Evolutionary conservation across 2,329 filamentous ascomycete species (phyloP).

Genomic region (Akanthomyces uredinophilus): DNA sequence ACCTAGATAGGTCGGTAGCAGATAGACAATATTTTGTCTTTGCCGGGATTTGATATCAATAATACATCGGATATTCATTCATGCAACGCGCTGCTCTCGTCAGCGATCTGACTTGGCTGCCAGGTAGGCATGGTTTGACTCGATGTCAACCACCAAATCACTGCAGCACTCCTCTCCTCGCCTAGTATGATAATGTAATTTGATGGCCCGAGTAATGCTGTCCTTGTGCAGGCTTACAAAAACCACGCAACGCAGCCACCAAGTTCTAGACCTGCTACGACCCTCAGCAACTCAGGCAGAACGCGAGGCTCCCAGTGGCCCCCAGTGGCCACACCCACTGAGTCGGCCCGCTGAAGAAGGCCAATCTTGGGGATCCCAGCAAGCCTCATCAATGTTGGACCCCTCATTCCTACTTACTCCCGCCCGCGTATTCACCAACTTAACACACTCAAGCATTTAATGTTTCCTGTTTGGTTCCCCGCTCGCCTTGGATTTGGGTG

Average conservation of each 20-base stretch:
- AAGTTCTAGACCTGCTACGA: constrained; percentile 4
- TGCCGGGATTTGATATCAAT: too few relatives aligned
- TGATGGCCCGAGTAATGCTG: neutral
- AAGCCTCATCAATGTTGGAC: neutral
- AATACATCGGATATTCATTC: too few relatives aligned
- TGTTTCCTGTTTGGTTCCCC: neutral
- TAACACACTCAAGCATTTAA: neutral
- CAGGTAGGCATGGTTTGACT: neutral
- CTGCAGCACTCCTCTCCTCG: too few relatives aligned
- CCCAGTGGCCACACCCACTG: neutral
- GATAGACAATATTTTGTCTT: too few relatives aligned
- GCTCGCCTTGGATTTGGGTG: neutral
- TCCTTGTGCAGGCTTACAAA: neutral
- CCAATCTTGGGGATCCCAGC: neutral
- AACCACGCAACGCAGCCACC: constrained; percentile 5
- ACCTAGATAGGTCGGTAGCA: too few relatives aligned
- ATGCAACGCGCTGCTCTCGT: too few relatives aligned
- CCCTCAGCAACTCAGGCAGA: neutral
- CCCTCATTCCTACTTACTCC: neutral
- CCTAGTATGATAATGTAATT: neutral
- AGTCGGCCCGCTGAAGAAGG: neutral
- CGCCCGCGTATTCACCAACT: neutral
- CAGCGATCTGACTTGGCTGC: too few relatives aligned
- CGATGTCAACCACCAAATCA: neutral
- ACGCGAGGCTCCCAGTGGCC: neutral